Base-by-base conservation (phyloP, 192 early-diverging fungal genomes). In the Entomortierella beljakovae region DNA sequence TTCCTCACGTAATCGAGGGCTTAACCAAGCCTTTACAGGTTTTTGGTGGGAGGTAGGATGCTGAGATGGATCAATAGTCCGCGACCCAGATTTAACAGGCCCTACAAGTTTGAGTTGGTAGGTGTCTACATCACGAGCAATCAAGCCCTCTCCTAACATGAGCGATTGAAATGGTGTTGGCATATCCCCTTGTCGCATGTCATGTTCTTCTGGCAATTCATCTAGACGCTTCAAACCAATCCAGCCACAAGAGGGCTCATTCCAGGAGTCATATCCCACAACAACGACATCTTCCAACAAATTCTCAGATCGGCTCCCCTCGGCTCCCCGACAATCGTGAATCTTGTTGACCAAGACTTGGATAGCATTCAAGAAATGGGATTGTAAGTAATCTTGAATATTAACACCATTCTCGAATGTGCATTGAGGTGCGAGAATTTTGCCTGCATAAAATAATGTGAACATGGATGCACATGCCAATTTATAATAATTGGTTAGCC, bases 401-500 rank as follows among this genome's bases (percentile, higher is more conserved):
- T 83, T 75, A 40, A 83, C 33, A 11, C 70, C 82, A 22, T 82
- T 64, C 1, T 86, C 74, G 52, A 71, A 59, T 1, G 43, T 64
- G 49, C 86, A 85, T 3, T 68, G 26, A 0, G 88, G 88, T 3
- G 88, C 88, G 40, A 83, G 85, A 28, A 64, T 38, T 22, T 53
- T 77, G 25, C 88, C 88, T 1, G 83, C 83, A 49, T 83, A 89
- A 51, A 89, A 89, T 6, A 89, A 64, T 0, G 88, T 88, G 54
- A 89, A 88, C 76, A 89, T 82, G 22, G 88, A 83, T 0, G 85
- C 74, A 0, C 83, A 77, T 6, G 88, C 84, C 8, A 89, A 64
- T 33, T 86, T 84, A 42, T 80, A 61, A 64, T 89, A 87, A 46
- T 89, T 89, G 18, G 88, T 89, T 23, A 72, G 55, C 88, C 88